Conservation (phyloP, 1,139 yeast genomes). For the Yamadazyma pseudoaaseri region DNA sequence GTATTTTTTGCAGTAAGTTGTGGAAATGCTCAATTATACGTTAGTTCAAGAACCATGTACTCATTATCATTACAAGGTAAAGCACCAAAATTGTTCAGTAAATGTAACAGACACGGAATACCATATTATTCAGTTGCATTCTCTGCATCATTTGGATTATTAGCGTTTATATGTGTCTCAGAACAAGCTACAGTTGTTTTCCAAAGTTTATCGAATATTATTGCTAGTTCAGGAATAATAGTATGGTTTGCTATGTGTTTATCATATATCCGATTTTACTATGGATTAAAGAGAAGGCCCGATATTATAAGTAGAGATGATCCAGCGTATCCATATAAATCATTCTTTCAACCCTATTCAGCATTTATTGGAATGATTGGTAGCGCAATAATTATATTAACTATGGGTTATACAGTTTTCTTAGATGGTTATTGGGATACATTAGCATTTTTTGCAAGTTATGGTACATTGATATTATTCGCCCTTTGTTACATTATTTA, state of each 20-base stretch:
- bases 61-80: conserved; percentile 71
- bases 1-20: conserved; percentile 76
- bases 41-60: conserved; percentile 75
- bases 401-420: conserved; percentile 73
- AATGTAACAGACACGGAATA: conserved; percentile 64
- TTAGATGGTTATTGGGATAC: conserved; percentile 61
- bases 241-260: conserved; percentile 85
- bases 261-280: conserved; percentile 67
- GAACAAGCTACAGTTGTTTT: conserved; percentile 64
- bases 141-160: conserved; percentile 58
- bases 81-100: conserved; percentile 60
- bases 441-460: conserved; percentile 63
- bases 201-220: conserved; percentile 60
- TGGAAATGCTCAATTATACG: conserved; percentile 75
- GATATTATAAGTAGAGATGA: conserved; percentile 65
- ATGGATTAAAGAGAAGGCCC: conserved; percentile 64
- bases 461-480: conserved; percentile 62
- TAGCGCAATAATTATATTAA: conserved; percentile 52
- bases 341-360: conserved; percentile 75
- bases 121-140: conserved; percentile 70
- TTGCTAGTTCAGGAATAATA: conserved; percentile 68
- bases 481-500: conserved; percentile 54
- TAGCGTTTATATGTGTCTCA: conserved; percentile 60
- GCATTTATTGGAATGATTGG: conserved; percentile 68
- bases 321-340: conserved; percentile 69